A percentile compares a stretch with the other conserved stretches of the same genome.
Evolutionary conservation across 108 stramenopile species (phyloP).

Genomic region (Chaetoceros tenuissimus): DNA sequence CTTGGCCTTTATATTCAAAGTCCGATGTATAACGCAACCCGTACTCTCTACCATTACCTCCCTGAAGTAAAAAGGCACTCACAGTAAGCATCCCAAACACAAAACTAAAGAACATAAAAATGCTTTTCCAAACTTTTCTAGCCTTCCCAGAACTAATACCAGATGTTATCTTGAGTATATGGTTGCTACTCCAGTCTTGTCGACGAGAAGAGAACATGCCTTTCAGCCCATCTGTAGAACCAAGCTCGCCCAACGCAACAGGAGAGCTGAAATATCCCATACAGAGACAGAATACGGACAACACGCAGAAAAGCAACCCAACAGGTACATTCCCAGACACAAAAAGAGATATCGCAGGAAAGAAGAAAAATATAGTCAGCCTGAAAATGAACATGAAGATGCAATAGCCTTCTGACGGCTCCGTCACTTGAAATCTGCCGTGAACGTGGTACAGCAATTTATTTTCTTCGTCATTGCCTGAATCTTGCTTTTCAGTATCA

Average conservation of each 20-base stretch:
- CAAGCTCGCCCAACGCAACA: neutral
- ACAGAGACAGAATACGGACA: neutral
- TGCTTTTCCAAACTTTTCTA: neutral
- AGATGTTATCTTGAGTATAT: neutral
- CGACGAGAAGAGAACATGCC: neutral
- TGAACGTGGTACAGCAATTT: too few species aligned
- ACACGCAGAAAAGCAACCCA: neutral
- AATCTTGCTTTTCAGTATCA: too few species aligned
- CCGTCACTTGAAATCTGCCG: too few species aligned
- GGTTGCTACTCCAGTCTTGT: neutral
- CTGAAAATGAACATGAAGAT: too few species aligned
- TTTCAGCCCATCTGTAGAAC: neutral
- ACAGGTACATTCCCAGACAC: neutral
- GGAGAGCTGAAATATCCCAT: conserved; percentile 1
- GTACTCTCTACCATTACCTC: neutral
- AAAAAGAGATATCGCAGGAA: neutral
- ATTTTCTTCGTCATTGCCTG: too few species aligned
- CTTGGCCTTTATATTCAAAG: conserved; percentile 16
- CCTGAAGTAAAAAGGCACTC: neutral
- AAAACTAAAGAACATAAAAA: neutral
- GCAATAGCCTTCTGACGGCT: too few species aligned
- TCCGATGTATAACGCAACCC: too few species aligned
- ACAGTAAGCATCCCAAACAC: neutral
- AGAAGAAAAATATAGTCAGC: too few species aligned
- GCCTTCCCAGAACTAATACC: neutral